These are phyloP conservation scores for Powellomyces hirtus DNA, from an alignment of 192 early-diverging fungal species.

Conservation along the genomic window DNA sequence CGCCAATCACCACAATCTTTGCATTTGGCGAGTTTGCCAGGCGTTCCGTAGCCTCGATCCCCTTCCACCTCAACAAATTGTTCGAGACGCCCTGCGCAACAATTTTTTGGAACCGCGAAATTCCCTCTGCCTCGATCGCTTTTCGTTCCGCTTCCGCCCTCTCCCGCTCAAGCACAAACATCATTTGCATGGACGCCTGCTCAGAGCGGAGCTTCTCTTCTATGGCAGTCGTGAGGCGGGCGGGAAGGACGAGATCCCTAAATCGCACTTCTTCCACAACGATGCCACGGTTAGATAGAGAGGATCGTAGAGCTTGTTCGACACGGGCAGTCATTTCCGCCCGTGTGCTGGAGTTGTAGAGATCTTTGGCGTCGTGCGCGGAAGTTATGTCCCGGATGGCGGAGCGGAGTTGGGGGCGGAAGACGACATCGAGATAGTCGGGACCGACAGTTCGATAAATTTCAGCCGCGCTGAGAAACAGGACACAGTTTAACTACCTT, in stretches of 20 bases:
- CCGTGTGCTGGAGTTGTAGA: constrained; percentile 6
- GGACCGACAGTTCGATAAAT: constrained; percentile 10
- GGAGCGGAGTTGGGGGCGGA: constrained; percentile 15
- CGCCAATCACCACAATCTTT: constrained; percentile 9
- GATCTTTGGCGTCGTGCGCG: constrained; percentile 16
- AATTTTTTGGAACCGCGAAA: constrained; percentile 14
- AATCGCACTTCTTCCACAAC: constrained; percentile 11
- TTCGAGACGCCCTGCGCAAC: constrained; percentile 11
- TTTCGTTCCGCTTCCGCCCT: constrained; percentile 16
- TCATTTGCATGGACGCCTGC: constrained; percentile 20
- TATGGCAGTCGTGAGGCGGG: not conserved
- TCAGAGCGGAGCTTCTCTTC: constrained; percentile 16
- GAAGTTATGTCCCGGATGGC: constrained; percentile 17
- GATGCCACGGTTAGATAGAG: not conserved
- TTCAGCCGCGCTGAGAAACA: constrained; percentile 2
- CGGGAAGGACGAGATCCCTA: constrained; percentile 3
- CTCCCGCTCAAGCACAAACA: constrained; percentile 18
- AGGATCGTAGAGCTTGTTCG: not conserved
- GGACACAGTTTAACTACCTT: too few relatives aligned
- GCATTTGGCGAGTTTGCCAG: constrained; percentile 14
- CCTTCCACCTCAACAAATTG: constrained; percentile 22
- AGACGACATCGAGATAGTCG: constrained; percentile 6
- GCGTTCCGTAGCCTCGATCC: constrained; percentile 18
- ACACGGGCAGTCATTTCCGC: constrained; percentile 3
- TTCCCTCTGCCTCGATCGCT: constrained; percentile 18